These are phyloP conservation scores for Colletotrichum musae DNA, from an alignment of 2,329 filamentous ascomycete genomes.

Conservation along the genomic window DNA sequence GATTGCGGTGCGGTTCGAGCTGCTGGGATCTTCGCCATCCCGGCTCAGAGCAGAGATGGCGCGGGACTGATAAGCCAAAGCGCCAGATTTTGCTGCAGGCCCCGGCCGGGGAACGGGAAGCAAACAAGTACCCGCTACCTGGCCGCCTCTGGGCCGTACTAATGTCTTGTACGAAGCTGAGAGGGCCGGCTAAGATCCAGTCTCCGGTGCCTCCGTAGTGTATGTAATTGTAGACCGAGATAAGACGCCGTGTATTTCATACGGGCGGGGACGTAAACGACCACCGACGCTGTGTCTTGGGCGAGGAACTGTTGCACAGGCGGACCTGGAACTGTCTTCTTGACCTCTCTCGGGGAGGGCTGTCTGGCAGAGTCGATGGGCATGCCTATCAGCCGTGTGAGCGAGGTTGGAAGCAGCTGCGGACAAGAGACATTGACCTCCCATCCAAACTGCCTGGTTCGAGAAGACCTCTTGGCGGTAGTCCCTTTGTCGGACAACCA, in stretches of 20 bases:
- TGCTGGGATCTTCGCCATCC: conserved; percentile 31
- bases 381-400: too few relatives aligned
- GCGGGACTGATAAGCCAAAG: conserved; percentile 41
- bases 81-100: conserved; percentile 37
- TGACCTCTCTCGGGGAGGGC: background rate
- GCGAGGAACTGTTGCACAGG: background rate
- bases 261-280: background rate
- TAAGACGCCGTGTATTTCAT: conserved; percentile 6
- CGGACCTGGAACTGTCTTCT: background rate
- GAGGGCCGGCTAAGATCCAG: background rate
- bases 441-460: too few relatives aligned
- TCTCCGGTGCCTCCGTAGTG: conserved; percentile 25
- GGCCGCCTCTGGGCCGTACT: background rate
- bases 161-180: conserved; percentile 10
- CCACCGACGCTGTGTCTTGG: background rate
- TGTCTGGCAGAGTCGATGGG: background rate
- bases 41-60: conserved; percentile 33
- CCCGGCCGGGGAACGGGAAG: conserved; percentile 26
- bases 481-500: too few relatives aligned
- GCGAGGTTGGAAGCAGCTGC: too few relatives aligned
- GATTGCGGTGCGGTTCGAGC: conserved; percentile 27
- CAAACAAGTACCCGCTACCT: conserved; percentile 23
- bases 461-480: too few relatives aligned
- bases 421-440: too few relatives aligned
- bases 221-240: conserved; percentile 6